phyloP scores from a whole-genome alignment of 306 rosid genomes.

The Heteromeles arbutifolia region DNA sequence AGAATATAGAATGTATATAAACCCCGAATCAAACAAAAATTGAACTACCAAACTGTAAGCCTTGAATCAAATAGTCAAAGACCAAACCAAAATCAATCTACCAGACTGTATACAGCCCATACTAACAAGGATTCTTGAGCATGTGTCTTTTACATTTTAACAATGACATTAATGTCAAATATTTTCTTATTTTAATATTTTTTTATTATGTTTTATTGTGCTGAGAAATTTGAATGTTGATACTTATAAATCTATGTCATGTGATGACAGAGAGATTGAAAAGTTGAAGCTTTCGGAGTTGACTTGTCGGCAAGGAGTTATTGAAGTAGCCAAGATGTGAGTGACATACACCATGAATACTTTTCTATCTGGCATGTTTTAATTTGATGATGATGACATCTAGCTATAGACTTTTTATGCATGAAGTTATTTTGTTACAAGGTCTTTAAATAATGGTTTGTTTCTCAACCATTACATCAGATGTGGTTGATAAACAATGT shows the following conservation, averaged over 20 bases:
- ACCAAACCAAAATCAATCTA: not conserved
- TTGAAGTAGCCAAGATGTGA: conserved; percentile 98
- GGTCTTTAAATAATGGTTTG: not conserved
- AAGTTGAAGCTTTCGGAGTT: conserved; percentile 85
- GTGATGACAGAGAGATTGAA: conserved; percentile 75
- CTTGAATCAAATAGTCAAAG: not conserved
- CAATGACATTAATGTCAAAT: not conserved
- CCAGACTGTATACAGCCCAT: not conserved
- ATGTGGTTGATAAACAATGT: not conserved
- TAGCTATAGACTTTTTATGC: not conserved
- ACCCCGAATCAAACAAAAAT: not conserved
- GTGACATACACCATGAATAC: conserved; percentile 23
- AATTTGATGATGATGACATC: not conserved
- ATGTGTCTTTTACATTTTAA: not conserved
- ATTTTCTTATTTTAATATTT: not conserved
- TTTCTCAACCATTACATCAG: not conserved
- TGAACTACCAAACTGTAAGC: not conserved
- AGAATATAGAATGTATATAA: not conserved
- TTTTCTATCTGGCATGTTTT: not conserved
- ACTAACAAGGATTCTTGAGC: not conserved
- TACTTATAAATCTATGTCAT: conserved; percentile 12
- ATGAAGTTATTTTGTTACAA: not conserved
- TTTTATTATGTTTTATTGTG: not conserved
- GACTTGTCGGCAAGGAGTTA: conserved; percentile 91
- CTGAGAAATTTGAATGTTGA: not conserved